Conservation (phyloP, 148 eudicot genomes). For the Vaccinium vitisidaea region DNA sequence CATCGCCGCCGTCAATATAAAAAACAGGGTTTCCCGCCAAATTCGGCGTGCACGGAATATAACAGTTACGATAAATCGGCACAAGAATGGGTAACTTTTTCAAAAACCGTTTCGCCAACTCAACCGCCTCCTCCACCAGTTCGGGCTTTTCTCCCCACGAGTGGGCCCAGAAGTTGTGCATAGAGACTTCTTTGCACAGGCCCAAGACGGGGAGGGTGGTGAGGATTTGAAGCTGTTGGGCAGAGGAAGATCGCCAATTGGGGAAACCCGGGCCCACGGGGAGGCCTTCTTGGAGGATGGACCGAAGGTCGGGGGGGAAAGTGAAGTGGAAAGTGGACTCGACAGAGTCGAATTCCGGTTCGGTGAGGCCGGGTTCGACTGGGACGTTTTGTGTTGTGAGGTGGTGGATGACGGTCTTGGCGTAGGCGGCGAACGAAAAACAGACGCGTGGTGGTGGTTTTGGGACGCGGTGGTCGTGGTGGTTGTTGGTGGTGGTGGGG, state of each 20-base stretch:
- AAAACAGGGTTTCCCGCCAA: conserved; percentile 77
- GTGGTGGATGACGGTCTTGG: conserved; percentile 35
- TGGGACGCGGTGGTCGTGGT: background rate
- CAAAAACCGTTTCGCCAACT: conserved; percentile 37
- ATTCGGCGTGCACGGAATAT: conserved; percentile 45
- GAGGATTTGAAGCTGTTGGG: conserved; percentile 51
- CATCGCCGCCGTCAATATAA: conserved; percentile 53
- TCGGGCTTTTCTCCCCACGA: conserved; percentile 59
- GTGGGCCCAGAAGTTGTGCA: conserved; percentile 40
- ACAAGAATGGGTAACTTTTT: conserved; percentile 49
- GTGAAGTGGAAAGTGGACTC: conserved; percentile 44
- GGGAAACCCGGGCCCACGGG: conserved; percentile 76
- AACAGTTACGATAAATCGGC: conserved; percentile 55
- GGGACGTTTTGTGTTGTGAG: conserved; percentile 23
- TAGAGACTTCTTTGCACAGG: conserved; percentile 44
- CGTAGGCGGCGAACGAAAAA: conserved; percentile 52
- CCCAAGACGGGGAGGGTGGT: conserved; percentile 44
- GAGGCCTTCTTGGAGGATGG: conserved; percentile 60
- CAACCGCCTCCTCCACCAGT: conserved; percentile 35
- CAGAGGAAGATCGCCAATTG: conserved; percentile 70
- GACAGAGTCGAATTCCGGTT: conserved; percentile 41
- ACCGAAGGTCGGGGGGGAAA: conserved; percentile 76
- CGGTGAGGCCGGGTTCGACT: conserved; percentile 48
- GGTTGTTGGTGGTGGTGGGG: background rate
- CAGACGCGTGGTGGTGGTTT: conserved; percentile 32